Percentiles rank a stretch among this genome's conserved stretches.
Evolutionary conservation across 2,329 filamentous ascomycete species (phyloP).

Genomic region (Aureobasidium sp.): DNA sequence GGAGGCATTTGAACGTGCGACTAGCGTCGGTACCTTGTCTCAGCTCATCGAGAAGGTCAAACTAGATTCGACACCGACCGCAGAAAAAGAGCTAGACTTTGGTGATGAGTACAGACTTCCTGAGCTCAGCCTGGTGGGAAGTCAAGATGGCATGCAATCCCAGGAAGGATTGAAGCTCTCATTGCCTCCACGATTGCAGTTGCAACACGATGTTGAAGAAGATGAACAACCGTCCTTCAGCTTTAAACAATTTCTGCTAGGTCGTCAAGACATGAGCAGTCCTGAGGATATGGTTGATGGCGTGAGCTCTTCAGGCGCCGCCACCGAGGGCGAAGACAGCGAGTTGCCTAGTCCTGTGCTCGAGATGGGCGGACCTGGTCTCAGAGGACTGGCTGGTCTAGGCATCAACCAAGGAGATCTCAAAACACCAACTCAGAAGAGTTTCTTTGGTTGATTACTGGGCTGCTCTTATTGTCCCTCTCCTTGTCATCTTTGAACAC

Average conservation of each 20-base stretch:
- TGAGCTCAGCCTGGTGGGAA: background rate
- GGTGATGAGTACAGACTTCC: slow-evolving; percentile 11
- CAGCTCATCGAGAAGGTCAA: slow-evolving; percentile 37
- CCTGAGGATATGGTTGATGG: slow-evolving; percentile 7
- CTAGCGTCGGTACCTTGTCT: slow-evolving; percentile 32
- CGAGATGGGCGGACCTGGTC: background rate
- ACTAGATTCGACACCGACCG: slow-evolving; percentile 37
- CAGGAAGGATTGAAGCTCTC: background rate
- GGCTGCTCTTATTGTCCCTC: background rate
- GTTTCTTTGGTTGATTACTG: slow-evolving; percentile 10
- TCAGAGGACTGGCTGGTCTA: slow-evolving; percentile 2
- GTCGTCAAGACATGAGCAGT: background rate
- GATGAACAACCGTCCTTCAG: background rate
- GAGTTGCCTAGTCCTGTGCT: background rate
- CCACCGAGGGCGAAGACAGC: slow-evolving; percentile 6
- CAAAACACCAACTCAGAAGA: slow-evolving; percentile 13
- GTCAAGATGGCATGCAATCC: background rate
- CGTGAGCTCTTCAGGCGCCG: background rate
- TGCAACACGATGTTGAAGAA: background rate
- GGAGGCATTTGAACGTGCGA: slow-evolving; percentile 38
- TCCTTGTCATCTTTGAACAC: background rate
- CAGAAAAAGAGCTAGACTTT: slow-evolving; percentile 32
- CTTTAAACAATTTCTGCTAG: slow-evolving; percentile 13
- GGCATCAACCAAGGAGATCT: slow-evolving; percentile 6
- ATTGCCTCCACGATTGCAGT: background rate